phyloP scores from a whole-genome alignment of 2,329 filamentous ascomycete genomes.

The Alternaria sp. region DNA sequence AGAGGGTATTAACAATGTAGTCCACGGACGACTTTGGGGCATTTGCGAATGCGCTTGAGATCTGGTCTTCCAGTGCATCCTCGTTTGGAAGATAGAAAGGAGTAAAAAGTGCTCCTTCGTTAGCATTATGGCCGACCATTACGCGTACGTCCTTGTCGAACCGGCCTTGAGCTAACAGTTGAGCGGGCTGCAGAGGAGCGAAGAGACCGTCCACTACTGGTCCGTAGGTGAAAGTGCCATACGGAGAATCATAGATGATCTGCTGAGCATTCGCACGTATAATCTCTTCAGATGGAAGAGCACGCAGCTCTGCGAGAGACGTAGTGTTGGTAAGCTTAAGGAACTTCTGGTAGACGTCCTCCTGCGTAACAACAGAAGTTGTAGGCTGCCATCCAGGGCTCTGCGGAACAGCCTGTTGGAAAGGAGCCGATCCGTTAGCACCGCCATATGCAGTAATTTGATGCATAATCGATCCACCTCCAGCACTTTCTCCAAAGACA shows the following conservation, averaged over 20 bases:
- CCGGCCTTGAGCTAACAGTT: constrained; percentile 48
- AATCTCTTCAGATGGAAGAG: constrained; percentile 40
- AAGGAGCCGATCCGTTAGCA: constrained; percentile 48
- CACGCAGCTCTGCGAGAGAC: constrained; percentile 45
- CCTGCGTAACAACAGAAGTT: constrained; percentile 36
- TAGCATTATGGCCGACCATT: constrained; percentile 54
- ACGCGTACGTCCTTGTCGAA: constrained; percentile 48
- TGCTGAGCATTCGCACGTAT: constrained; percentile 47
- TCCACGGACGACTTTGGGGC: constrained; percentile 45
- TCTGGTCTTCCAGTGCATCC: constrained; percentile 33
- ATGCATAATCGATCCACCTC: constrained; percentile 51
- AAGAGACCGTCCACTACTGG: constrained; percentile 48
- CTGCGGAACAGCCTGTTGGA: constrained; percentile 50
- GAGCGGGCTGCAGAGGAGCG: constrained; percentile 41
- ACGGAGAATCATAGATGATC: constrained; percentile 41
- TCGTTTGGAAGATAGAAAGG: constrained; percentile 48
- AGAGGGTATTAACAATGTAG: constrained; percentile 57
- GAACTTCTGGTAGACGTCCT: constrained; percentile 41
- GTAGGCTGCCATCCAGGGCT: constrained; percentile 52
- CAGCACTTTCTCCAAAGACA: constrained; percentile 50
- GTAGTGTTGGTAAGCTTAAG: constrained; percentile 45
- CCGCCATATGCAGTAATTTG: constrained; percentile 54
- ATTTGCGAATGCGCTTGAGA: constrained; percentile 40
- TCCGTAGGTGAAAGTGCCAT: constrained; percentile 45
- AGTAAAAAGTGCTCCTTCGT: constrained; percentile 58